Conservation (phyloP, 305 asterid genomes). For the Fraxinus xanthoxyloides region DNA sequence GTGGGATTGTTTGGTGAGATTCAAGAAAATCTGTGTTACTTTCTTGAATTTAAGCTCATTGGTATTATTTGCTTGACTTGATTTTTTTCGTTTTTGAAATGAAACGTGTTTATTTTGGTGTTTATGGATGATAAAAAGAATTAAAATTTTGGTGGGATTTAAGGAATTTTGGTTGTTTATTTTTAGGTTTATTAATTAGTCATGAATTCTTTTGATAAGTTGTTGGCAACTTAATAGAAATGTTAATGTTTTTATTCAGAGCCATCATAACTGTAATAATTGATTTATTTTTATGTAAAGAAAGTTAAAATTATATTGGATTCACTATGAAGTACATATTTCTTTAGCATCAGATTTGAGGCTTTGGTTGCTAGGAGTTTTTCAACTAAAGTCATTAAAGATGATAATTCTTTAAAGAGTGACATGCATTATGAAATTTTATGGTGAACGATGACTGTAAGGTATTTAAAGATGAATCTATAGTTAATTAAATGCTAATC, state of each 20-base stretch:
- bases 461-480: neutral
- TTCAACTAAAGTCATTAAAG: neutral
- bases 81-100: neutral
- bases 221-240: neutral
- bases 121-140: neutral
- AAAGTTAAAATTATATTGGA: neutral
- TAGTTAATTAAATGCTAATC: neutral
- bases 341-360: neutral
- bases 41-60: conserved; percentile 2
- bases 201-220: neutral
- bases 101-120: neutral
- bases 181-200: neutral
- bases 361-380: neutral
- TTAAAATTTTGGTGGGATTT: neutral
- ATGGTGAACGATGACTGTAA: neutral
- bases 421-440: neutral
- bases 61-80: neutral
- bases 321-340: neutral
- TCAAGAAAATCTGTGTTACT: neutral
- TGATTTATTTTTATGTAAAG: neutral
- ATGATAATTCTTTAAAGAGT: neutral
- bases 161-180: neutral
- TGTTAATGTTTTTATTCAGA: neutral
- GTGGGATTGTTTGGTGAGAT: conserved; percentile 65
- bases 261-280: neutral